phyloP scores from a whole-genome alignment of 2,329 filamentous ascomycete genomes.

The Aspergillus sp. region DNA sequence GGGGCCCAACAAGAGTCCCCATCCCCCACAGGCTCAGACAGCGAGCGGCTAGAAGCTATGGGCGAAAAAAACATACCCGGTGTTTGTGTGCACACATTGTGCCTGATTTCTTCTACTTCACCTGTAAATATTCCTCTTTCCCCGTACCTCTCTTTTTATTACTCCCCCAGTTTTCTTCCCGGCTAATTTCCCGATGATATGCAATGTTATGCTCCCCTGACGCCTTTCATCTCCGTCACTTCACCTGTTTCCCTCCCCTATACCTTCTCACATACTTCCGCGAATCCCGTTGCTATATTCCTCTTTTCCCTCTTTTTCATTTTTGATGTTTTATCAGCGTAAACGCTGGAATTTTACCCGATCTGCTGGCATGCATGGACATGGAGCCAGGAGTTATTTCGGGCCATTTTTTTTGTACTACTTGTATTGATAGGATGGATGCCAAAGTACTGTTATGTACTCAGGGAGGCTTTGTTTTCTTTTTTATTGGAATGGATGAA shows the following conservation, averaged over 20 bases:
- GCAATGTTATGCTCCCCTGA: conserved; percentile 1
- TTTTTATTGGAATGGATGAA: conserved; percentile 12
- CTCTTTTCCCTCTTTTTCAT: background rate
- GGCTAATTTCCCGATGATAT: background rate
- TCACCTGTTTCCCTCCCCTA: conserved; percentile 1
- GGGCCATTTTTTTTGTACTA: conserved; percentile 13
- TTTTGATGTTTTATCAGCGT: background rate
- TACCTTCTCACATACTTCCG: too few species aligned
- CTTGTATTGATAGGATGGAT: conserved; percentile 19
- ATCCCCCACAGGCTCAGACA: conserved; percentile 37
- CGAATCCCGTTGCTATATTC: background rate
- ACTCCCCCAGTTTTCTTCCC: background rate
- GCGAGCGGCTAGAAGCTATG: conserved; percentile 25
- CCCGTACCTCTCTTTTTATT: background rate
- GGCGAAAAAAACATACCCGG: background rate
- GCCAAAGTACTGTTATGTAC: conserved; percentile 9
- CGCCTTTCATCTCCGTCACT: background rate
- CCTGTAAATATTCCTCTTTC: conserved; percentile 27
- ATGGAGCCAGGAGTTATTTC: conserved; percentile 5
- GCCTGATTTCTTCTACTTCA: conserved; percentile 9
- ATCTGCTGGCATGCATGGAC: background rate
- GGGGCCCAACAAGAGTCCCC: conserved; percentile 37
- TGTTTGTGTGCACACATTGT: background rate
- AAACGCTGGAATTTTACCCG: conserved; percentile 10
- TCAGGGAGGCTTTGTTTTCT: conserved; percentile 3